Percentiles rank a stretch among this genome's conserved stretches.
Conservation (phyloP, 2,329 filamentous ascomycete genomes). For the Cadophora gregata region DNA sequence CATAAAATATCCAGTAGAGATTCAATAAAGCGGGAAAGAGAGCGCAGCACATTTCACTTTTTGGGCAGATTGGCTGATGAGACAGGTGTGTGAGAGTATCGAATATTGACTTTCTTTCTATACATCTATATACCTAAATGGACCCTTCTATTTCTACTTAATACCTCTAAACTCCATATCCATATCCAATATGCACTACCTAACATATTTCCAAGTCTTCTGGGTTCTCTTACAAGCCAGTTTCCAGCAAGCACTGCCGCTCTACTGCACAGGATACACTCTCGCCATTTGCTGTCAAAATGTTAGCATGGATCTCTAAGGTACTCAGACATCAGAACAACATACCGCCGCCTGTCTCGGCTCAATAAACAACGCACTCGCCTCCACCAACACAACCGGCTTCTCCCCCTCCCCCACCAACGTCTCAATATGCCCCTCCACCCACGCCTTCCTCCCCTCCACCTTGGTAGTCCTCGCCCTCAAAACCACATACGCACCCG, state of each 20-base stretch:
- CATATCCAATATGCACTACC: neutral
- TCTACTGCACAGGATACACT: slow-evolving; percentile 34
- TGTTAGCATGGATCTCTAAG: slow-evolving; percentile 12
- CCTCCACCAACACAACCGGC: slow-evolving; percentile 76
- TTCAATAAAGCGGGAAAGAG: too few species aligned
- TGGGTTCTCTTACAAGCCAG: neutral
- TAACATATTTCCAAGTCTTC: neutral
- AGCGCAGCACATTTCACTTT: too few species aligned
- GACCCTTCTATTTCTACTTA: slow-evolving; percentile 2
- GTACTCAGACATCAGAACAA: slow-evolving; percentile 13
- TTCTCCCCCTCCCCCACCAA: slow-evolving; percentile 67
- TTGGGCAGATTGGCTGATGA: too few species aligned
- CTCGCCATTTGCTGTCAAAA: slow-evolving; percentile 35
- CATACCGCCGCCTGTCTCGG: slow-evolving; percentile 73
- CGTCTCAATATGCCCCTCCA: slow-evolving; percentile 85
- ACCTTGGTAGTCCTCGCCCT: slow-evolving; percentile 81
- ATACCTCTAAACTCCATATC: neutral
- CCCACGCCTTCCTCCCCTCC: slow-evolving; percentile 94
- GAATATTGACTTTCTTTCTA: neutral
- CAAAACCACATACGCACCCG: slow-evolving; percentile 78
- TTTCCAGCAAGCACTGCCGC: neutral
- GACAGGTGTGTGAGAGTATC: neutral
- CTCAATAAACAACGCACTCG: slow-evolving; percentile 86
- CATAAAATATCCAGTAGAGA: too few species aligned
- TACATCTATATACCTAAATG: neutral